Evolutionary conservation across 768 basidiomycete species (phyloP), one percentile per base, ranked within the genome.

Genomic region (Wakefieldia striispora): DNA sequence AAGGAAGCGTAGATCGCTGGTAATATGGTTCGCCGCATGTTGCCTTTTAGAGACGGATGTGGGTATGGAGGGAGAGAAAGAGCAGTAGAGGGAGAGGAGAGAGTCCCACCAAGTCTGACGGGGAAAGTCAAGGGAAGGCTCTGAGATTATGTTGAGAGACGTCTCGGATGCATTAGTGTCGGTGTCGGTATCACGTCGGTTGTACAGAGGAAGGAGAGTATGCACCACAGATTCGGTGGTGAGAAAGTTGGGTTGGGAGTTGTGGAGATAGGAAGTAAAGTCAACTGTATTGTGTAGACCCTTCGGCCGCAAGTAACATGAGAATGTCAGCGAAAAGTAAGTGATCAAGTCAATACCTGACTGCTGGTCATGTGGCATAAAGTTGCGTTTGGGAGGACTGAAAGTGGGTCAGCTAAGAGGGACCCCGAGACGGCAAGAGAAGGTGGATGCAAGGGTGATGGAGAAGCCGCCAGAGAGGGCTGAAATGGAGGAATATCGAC

Each of bases 71-170:
- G 55, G 55, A n/a, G 67, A 59, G 16, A 73, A 73, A 16, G 47
- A 54, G 40, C 47, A 53, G 62, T 88, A 88, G 24, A 84, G 60
- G 35, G 71, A 69, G 31, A 88, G 66, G 16, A 90, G 72, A 4
- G 78, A 80, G 60, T 89, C 89, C 83, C 85, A 91, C 88, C 88
- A 89, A 20, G 80, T 82, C 70, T 85, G 82, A 43, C 86, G 84
- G 16, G 75, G 72, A 64, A 86, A 88, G 41, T 77, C 74, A 33
- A 86, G 68, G 9, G 85, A 84, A 7, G 88, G 88, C 53, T 82
- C 79, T 40, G 70, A 61, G 6, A 59, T 62, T n/a, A 83, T 78
- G 26, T 27, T 49, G 6, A 9, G 17, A 40, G 55, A 43, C 23
- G 45, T 45, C 26, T 63, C 49, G 9, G 50, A 51, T 24, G 16